Percentiles rank a stretch among this genome's conserved stretches.
Conservation (phyloP, 2,329 filamentous ascomycete species). For the Aspergillus sp. region DNA sequence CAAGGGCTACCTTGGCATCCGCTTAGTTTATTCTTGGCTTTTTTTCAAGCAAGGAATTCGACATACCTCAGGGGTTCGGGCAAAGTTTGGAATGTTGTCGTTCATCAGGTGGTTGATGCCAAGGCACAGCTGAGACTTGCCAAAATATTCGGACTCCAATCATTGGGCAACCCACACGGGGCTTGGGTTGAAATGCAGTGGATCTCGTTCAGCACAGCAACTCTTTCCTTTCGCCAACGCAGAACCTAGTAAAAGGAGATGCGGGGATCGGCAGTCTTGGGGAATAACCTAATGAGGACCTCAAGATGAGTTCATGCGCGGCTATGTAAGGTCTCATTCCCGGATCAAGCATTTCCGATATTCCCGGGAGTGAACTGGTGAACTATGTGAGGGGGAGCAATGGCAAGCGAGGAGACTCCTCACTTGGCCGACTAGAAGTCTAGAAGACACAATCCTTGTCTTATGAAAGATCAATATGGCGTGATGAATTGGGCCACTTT, state of each 20-base stretch:
- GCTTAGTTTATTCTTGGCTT: neutral
- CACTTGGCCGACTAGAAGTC: neutral
- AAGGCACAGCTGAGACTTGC: neutral
- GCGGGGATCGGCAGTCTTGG: conserved; percentile 6
- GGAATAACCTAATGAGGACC: conserved; percentile 1
- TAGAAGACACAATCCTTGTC: neutral
- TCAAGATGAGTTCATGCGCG: neutral
- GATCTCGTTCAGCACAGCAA: neutral
- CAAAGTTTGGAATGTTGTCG: neutral
- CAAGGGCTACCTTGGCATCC: neutral
- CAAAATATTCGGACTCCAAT: neutral
- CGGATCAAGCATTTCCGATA: neutral
- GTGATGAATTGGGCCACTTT: conserved; percentile 6
- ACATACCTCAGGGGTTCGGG: neutral
- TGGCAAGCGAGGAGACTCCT: neutral
- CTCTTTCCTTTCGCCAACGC: neutral
- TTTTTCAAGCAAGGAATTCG: neutral
- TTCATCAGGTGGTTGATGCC: neutral
- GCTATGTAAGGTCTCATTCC: neutral
- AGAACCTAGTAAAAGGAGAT: neutral
- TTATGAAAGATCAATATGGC: neutral
- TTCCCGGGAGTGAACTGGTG: neutral
- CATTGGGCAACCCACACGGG: neutral
- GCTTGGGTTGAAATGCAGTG: neutral
- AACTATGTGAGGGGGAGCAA: neutral